phyloP scores from a whole-genome alignment of 2,329 filamentous ascomycete species.

The Sclerotinia trifoliorum region DNA sequence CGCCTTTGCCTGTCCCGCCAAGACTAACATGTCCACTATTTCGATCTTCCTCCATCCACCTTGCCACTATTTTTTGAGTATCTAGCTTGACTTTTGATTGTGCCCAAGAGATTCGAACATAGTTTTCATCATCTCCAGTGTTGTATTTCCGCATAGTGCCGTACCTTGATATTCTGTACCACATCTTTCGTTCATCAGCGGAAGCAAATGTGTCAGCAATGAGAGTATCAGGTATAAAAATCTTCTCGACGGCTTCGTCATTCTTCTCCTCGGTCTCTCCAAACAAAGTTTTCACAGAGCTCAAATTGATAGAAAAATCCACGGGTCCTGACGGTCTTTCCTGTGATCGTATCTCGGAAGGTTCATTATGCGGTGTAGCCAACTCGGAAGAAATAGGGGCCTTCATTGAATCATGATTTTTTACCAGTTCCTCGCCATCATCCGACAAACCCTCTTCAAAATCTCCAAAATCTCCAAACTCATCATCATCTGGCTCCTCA shows the following conservation, averaged over 20 bases:
- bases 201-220: slow-evolving; percentile 51
- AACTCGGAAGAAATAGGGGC: background rate
- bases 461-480: slow-evolving; percentile 44
- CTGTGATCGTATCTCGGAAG: background rate
- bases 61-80: slow-evolving; percentile 57
- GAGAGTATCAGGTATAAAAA: slow-evolving; percentile 35
- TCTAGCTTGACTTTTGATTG: slow-evolving; percentile 54
- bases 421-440: slow-evolving; percentile 24
- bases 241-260: slow-evolving; percentile 30
- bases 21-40: slow-evolving; percentile 52
- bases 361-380: background rate
- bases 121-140: slow-evolving; percentile 57
- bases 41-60: slow-evolving; percentile 66
- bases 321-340: slow-evolving; percentile 28
- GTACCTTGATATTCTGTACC: slow-evolving; percentile 63
- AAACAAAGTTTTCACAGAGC: slow-evolving; percentile 36
- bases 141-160: slow-evolving; percentile 59
- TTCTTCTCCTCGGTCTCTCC: slow-evolving; percentile 28
- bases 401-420: slow-evolving; percentile 4
- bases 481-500: slow-evolving; percentile 31
- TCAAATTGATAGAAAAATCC: slow-evolving; percentile 33
- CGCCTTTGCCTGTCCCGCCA: slow-evolving; percentile 47
- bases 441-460: slow-evolving; percentile 40
- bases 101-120: slow-evolving; percentile 57
- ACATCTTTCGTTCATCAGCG: slow-evolving; percentile 59